Base-by-base conservation (phyloP, 1,139 yeast genomes). In the Protomyces inouyei region DNA sequence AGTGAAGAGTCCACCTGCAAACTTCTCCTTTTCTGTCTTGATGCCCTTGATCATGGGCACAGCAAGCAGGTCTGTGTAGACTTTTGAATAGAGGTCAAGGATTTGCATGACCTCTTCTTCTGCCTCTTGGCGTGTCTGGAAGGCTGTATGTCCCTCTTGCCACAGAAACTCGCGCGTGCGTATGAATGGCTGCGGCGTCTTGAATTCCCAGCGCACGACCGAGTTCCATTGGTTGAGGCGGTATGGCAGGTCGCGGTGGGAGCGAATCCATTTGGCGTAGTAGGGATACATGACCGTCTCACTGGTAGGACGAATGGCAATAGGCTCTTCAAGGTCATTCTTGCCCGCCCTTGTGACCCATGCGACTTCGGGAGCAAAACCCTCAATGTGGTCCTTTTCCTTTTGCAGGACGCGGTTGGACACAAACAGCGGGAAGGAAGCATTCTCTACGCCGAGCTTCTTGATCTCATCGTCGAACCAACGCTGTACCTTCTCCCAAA, bases 61-160 rank as follows among this genome's bases (percentile, higher is more conserved):
- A 66, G 99, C 98, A 73, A 95, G 84, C 73, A 95, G 82, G 71
- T 92, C 96, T 77, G 86, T 86, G 77, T 93, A 95, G 67, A 95
- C 82, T 68, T 85, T 84, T 68, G 87, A 86, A 77, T 95, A 95
- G 78, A 84, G 86, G 70, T 89, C 95, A 75, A 93, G 83, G 73
- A 95, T 91, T 76, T 87, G 87, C 72, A 84, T 76, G 36, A 93
- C 98, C 79, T 95, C 98, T 66, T 80, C 80, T 67, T 83, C 82
- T 48, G 98, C 97, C 67, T 83, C 92, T 67, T 85, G 87, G 70
- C 80, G 79, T 66, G 95, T 87, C 75, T 93, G 83, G 75, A 89
- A 96, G 64, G 96, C 98, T 64, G 98, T 95, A 80, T 95, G 99
- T 70, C 99, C 99, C 80, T 95, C 99, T 80, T 95, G 99, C 99